Evolutionary conservation across 352 stramenopile genomes (phyloP).

Genomic region (Peronosclerospora sorghi): DNA sequence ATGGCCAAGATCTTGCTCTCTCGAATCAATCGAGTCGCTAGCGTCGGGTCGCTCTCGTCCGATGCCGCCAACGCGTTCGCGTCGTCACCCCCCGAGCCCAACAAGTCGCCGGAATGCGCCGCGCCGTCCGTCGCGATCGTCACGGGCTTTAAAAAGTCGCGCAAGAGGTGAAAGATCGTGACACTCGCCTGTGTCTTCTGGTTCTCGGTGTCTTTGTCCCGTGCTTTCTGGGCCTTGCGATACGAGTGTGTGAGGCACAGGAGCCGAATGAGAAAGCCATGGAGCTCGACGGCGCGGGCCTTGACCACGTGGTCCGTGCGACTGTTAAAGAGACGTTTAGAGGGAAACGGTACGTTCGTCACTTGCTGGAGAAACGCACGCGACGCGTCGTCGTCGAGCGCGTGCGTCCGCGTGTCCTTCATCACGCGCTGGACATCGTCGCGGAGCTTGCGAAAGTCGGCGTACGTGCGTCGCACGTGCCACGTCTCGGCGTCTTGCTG

Average conservation of each 20-base stretch:
- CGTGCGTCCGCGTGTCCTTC: constrained; percentile 37
- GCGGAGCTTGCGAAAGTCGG: constrained; percentile 59
- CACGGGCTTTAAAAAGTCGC: constrained; percentile 62
- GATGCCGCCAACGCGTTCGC: not conserved
- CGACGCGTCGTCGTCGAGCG: constrained; percentile 38
- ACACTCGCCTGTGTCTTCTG: constrained; percentile 50
- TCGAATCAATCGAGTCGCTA: constrained; percentile 31
- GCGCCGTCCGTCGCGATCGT: constrained; percentile 17
- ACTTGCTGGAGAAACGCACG: constrained; percentile 26
- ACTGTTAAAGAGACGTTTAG: constrained; percentile 54
- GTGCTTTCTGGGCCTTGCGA: constrained; percentile 56
- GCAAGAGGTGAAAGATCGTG: constrained; percentile 48
- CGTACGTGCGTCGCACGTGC: constrained; percentile 57
- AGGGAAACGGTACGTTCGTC: constrained; percentile 37
- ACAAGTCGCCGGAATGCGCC: constrained; percentile 11
- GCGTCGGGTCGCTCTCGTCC: constrained; percentile 21
- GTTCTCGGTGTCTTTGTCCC: constrained; percentile 43
- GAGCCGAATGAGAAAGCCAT: constrained; percentile 66
- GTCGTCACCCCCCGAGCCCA: not conserved
- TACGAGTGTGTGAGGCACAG: constrained; percentile 65
- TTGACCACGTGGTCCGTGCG: constrained; percentile 65
- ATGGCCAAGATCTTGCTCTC: constrained; percentile 68
- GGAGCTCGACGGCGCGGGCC: constrained; percentile 55
- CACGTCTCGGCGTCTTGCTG: constrained; percentile 65
- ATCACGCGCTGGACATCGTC: constrained; percentile 57